Conservation (phyloP, 225 moss, liverwort and hornwort genomes). For the Pseudoscleropodium purum region DNA sequence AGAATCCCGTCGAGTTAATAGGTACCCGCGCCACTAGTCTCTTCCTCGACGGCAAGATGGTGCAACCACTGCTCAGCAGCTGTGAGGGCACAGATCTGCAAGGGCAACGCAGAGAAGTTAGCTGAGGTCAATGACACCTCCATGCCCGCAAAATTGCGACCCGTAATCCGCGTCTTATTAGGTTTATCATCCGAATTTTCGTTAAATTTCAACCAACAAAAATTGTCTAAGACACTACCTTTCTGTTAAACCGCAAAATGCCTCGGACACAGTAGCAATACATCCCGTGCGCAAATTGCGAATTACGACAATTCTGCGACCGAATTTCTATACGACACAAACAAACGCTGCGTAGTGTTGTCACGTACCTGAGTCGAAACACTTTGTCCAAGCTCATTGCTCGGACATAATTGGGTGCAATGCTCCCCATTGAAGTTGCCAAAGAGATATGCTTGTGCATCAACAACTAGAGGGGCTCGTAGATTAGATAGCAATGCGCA, state of each 20-base stretch:
- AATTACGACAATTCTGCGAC: neutral
- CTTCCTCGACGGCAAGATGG: neutral
- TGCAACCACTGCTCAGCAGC: conserved; percentile 1
- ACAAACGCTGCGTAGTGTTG: neutral
- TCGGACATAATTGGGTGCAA: neutral
- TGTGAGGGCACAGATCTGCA: neutral
- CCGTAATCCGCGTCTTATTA: neutral
- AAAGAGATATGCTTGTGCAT: neutral
- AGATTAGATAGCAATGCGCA: neutral
- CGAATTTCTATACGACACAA: neutral
- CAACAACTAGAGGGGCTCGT: neutral
- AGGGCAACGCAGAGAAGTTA: neutral
- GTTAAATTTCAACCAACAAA: neutral
- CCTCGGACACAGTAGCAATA: neutral
- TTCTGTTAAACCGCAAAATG: neutral
- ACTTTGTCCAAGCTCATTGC: neutral
- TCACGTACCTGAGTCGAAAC: neutral
- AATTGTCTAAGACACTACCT: neutral
- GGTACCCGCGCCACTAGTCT: conserved; percentile 9
- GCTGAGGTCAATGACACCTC: neutral
- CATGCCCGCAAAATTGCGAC: neutral
- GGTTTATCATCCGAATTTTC: neutral
- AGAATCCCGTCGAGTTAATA: conserved; percentile 45
- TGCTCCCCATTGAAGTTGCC: neutral
- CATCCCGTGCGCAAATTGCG: neutral